Conservation (phyloP, 2,329 filamentous ascomycete genomes). For the Pseudophaeomoniella oleicola region DNA sequence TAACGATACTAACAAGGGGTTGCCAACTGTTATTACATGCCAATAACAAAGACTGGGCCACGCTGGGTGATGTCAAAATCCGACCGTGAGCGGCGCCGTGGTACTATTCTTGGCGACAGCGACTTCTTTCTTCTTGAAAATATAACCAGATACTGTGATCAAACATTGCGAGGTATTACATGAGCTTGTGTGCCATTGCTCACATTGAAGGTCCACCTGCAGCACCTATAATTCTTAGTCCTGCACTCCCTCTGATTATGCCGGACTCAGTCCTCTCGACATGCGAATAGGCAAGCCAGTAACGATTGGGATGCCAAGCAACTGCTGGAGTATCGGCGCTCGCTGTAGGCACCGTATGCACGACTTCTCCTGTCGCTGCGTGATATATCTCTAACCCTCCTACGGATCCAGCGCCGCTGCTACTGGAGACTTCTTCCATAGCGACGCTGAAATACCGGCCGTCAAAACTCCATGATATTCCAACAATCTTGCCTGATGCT, state of each 20-base stretch:
- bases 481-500: constrained; percentile 29
- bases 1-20: no score
- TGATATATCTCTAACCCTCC: constrained; percentile 32
- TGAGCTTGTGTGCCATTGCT: no score
- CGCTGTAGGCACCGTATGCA: constrained; percentile 28
- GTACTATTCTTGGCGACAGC: no score
- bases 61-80: no score
- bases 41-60: no score
- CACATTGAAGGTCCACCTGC: constrained; percentile 14
- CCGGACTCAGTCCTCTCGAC: constrained; percentile 22
- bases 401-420: constrained; percentile 14
- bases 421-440: constrained; percentile 29
- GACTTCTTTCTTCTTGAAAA: no score
- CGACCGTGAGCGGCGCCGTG: no score
- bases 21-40: no score
- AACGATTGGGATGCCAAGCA: constrained; percentile 34
- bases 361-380: constrained; percentile 32
- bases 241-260: constrained; percentile 18
- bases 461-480: constrained; percentile 36
- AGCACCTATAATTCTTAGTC: constrained; percentile 33
- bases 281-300: constrained; percentile 34
- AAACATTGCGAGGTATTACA: no score
- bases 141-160: no score
- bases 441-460: constrained; percentile 32
- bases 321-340: constrained; percentile 29